Conservation (phyloP, 1,139 yeast species). For the Geotrichum europaeum region DNA sequence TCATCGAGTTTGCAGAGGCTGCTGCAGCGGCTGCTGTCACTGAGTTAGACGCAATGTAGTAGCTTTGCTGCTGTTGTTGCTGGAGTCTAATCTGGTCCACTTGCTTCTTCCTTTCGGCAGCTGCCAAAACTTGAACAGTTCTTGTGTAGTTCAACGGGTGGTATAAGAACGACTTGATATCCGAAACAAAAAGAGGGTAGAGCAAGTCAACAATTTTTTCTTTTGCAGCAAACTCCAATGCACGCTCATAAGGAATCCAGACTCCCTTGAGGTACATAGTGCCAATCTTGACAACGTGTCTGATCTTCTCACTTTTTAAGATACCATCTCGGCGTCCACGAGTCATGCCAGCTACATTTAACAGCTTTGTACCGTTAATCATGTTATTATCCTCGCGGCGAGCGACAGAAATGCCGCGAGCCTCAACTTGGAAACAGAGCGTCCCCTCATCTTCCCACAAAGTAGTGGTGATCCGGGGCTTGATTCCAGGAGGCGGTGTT, state of each 20-base stretch:
- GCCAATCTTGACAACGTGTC: conserved; percentile 93
- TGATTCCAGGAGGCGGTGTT: conserved; percentile 44
- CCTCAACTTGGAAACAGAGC: conserved; percentile 69
- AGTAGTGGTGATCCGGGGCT: conserved; percentile 88
- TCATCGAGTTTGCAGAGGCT: conserved; percentile 11
- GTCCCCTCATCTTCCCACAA: conserved; percentile 98
- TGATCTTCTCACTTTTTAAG: conserved; percentile 75
- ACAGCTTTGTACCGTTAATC: conserved; percentile 51
- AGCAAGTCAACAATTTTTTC: conserved; percentile 81
- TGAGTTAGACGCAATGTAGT: conserved; percentile 16
- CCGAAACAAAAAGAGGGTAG: conserved; percentile 83
- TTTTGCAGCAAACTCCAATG: conserved; percentile 80
- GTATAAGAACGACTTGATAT: conserved; percentile 38
- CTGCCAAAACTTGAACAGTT: conserved; percentile 36
- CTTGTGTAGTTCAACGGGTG: conserved; percentile 33
- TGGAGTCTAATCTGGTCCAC: conserved; percentile 25
- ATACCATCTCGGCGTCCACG: conserved; percentile 80
- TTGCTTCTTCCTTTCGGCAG: conserved; percentile 33
- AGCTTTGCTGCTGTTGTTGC: conserved; percentile 16
- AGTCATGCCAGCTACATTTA: conserved; percentile 53
- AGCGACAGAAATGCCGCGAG: conserved; percentile 43
- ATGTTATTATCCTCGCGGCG: conserved; percentile 48
- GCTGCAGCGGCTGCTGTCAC: conserved; percentile 11
- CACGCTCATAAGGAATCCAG: conserved; percentile 95
- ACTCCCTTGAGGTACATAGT: conserved; percentile 96